Conservation (phyloP, 495 filamentous ascomycete genomes). For the Cercophora sp. region DNA sequence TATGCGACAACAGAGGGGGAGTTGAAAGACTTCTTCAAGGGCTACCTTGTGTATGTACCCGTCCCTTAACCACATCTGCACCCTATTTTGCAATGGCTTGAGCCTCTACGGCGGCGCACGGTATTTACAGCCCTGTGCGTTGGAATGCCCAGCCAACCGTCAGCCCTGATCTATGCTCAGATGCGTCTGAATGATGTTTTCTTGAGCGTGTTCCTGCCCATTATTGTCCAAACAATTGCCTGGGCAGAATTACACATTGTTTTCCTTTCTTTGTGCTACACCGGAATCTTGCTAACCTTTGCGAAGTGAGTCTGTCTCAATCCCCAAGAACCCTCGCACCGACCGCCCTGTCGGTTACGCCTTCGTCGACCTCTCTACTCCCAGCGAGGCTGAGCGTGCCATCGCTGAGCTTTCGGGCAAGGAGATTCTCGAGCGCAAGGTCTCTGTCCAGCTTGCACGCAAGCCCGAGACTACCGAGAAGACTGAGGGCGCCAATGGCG, state of each 20-base stretch:
- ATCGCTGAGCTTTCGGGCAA: constrained; percentile 93
- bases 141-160: too few species aligned
- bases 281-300: constrained; percentile 13
- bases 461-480: constrained; percentile 88
- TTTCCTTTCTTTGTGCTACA: not conserved
- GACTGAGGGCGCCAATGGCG: constrained; percentile 62
- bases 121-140: too few species aligned
- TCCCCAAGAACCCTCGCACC: constrained; percentile 98
- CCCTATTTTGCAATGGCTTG: too few species aligned
- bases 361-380: constrained; percentile 95
- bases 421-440: constrained; percentile 95
- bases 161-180: too few species aligned
- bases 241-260: not conserved
- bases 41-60: constrained; percentile 84
- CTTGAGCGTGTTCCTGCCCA: too few species aligned
- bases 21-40: constrained; percentile 98
- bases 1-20: constrained; percentile 99
- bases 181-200: too few species aligned
- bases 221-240: too few species aligned
- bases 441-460: constrained; percentile 95
- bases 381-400: constrained; percentile 87
- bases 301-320: constrained; percentile 88
- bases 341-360: constrained; percentile 97
- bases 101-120: too few species aligned
- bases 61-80: too few species aligned